Evolutionary conservation across 2,329 filamentous ascomycete species (phyloP), one percentile per base, ranked within the genome.

Genomic region (Verticillium nonalfalfae): DNA sequence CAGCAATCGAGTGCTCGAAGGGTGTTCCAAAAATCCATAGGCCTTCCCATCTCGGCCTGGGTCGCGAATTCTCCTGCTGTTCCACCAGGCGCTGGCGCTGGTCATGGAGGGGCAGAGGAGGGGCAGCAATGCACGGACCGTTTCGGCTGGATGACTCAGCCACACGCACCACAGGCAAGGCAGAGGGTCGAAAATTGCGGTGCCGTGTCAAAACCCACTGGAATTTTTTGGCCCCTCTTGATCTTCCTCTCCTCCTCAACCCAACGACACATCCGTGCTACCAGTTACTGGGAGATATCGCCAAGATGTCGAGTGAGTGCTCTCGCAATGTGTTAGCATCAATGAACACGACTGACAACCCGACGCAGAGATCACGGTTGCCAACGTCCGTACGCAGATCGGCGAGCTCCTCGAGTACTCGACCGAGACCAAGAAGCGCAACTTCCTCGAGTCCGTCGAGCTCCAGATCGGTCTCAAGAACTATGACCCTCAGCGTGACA

Each of bases 401-500:
- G 84, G 89, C 80, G 87, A 95, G 79, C 87, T 99, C 75, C 90
- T 99, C 75, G 89, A 96, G 76, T 98, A 98, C 90, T 96, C 90
- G 77, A 85, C 85, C 74, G 75, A 56, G 59, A 60, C 90, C 80
- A 97, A 97, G 90, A 97, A 97, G 90, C 86, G 93, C 74, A 97
- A 97, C 88, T 97, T 97, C 85, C 86, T 96, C 78, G 69, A 95
- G 85, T 94, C 91, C 77, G 91, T 97, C 79, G 90, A 93, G 81
- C 89, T 90, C 72, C 87, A 92, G 81, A 95, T 96, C 85, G 91
- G 91, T 79, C 88, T 96, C 78, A 96, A 96, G 90, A 96, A 96
- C 90, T 97, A 97, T 85, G 91, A 99, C 79, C 94, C 95, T 77
- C 85, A 98, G 90, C 94, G 95, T 92, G 95, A 99, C 86, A 99